Evolutionary conservation across 139 green algal species (phyloP).

Genomic region (Picochlorum sp.): DNA sequence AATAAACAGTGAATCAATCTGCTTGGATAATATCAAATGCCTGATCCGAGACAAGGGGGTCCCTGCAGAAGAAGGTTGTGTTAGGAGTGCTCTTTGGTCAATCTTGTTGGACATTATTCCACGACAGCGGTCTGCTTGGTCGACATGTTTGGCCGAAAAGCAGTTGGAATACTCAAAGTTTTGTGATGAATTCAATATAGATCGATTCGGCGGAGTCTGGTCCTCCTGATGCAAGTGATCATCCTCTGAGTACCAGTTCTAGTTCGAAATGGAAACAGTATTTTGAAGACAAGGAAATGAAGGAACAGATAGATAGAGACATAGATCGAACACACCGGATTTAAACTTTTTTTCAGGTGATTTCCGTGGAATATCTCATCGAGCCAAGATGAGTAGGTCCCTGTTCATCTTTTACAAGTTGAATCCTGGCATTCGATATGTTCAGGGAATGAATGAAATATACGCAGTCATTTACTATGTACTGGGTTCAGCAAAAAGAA

Average conservation of each 20-base stretch:
- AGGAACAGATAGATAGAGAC: conserved; percentile 89
- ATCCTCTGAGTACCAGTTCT: conserved; percentile 62
- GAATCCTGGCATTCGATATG: conserved; percentile 91
- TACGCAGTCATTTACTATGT: conserved; percentile 85
- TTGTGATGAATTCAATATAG: conserved; percentile 77
- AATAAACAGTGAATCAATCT: conserved; percentile 25
- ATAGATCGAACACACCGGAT: conserved; percentile 91
- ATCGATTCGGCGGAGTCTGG: conserved; percentile 36
- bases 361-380: conserved; percentile 19
- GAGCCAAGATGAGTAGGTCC: conserved; percentile 51
- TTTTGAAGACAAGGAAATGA: conserved; percentile 41
- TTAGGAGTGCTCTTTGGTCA: conserved; percentile 69
- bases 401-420: conserved; percentile 98
- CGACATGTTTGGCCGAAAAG: conserved; percentile 42
- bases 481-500: conserved; percentile 36
- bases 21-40: conserved; percentile 41
- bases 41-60: conserved; percentile 56
- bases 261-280: conserved; percentile 65
- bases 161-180: conserved; percentile 75
- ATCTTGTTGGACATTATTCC: conserved; percentile 80
- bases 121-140: conserved; percentile 52
- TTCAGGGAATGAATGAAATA: conserved; percentile 98
- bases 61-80: conserved; percentile 47
- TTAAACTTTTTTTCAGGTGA: conserved; percentile 91
- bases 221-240: conserved; percentile 46